Conservation (phyloP, 2,329 filamentous ascomycete species). For the Fusarium sublunatum region DNA sequence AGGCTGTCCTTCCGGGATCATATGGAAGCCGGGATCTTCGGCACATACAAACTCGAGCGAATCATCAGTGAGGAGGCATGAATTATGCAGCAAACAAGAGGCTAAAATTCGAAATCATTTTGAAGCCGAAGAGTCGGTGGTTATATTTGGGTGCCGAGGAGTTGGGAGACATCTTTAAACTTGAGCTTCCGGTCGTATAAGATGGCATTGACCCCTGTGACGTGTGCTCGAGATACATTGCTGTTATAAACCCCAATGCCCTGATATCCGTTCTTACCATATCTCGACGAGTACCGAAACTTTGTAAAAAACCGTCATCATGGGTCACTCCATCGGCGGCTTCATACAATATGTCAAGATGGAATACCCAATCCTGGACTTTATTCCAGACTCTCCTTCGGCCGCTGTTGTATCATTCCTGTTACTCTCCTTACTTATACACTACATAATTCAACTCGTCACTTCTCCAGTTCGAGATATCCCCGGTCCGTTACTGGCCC, state of each 20-base stretch:
- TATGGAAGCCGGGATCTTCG: neutral
- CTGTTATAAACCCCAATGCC: too few relatives aligned
- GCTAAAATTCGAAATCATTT: neutral
- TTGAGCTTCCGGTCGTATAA: too few relatives aligned
- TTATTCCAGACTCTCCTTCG: neutral
- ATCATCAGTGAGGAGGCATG: neutral
- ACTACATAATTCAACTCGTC: constrained; percentile 1
- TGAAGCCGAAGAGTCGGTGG: neutral
- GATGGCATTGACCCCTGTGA: too few relatives aligned
- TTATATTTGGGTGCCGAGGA: too few relatives aligned
- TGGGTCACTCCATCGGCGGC: too few relatives aligned
- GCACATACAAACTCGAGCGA: neutral
- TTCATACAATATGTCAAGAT: neutral
- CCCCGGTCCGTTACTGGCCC: constrained; percentile 44
- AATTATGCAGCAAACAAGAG: too few relatives aligned
- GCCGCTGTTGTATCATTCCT: neutral
- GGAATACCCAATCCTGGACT: constrained; percentile 4
- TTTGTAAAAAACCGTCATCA: too few relatives aligned
- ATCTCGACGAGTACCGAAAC: too few relatives aligned
- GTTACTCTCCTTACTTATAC: neutral
- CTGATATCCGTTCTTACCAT: too few relatives aligned
- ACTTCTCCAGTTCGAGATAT: constrained; percentile 44
- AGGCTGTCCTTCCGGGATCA: neutral
- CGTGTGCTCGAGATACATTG: too few relatives aligned
- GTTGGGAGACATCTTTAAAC: too few relatives aligned